Evolutionary conservation across 176 grass and related monocot species (phyloP).

Genomic region (Aegilops sharonensis): DNA sequence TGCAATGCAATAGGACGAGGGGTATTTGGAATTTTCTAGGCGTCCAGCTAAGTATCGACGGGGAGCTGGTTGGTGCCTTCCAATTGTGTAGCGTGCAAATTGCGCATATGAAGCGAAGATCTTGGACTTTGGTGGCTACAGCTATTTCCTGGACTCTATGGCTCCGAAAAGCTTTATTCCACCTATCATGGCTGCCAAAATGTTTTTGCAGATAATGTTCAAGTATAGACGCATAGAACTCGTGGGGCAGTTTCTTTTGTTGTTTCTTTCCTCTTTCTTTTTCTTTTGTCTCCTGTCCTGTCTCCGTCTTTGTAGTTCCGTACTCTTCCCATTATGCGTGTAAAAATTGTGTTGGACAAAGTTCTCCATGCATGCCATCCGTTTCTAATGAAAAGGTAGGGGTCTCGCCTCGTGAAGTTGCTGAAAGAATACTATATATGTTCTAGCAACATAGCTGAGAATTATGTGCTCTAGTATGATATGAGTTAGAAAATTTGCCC

Average conservation of each 20-base stretch:
- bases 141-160: not conserved
- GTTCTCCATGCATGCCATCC: not conserved
- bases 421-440: not conserved
- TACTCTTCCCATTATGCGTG: not conserved
- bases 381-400: not conserved
- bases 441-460: not conserved
- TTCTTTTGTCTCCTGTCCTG: not conserved
- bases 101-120: not conserved
- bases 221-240: not conserved
- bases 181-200: not conserved
- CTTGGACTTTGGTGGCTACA: not conserved
- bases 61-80: not conserved
- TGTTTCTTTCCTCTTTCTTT: not conserved
- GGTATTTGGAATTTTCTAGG: not conserved
- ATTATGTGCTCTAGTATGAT: not conserved
- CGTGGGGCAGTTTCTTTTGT: not conserved
- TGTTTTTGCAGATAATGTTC: not conserved
- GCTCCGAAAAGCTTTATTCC: not conserved
- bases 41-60: not conserved
- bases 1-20: not conserved
- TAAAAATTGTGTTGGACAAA: not conserved
- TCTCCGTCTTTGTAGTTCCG: not conserved
- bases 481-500: not conserved
- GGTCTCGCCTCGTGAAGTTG: not conserved
- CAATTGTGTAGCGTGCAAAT: not conserved